Evolutionary conservation across 148 eudicot genomes (phyloP), one percentile per base, ranked within the genome.

Genomic region (Heliamphora exappendiculata): DNA sequence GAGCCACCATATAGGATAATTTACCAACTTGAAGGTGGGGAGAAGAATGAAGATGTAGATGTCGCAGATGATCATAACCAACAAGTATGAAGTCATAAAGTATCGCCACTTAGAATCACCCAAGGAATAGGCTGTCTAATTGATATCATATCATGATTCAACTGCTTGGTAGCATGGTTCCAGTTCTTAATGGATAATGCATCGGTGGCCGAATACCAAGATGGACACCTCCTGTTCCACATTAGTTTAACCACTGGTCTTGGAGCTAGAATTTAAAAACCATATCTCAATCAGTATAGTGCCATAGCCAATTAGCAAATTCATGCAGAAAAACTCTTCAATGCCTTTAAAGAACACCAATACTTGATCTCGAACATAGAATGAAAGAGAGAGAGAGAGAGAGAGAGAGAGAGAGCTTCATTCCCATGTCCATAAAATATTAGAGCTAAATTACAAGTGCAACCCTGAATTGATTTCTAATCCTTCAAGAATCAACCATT

Each of bases 1-100:
- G 22, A 51, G 72, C 54, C 70, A 73, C 73, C 36, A 79, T 41
- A 53, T 39, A 22, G 53, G 42, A 28, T 26, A 67, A 33, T 51
- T 26, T 17, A 54, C 45, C 54, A 45, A 64, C 47, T 60, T 62
- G 67, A 45, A 72, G 72, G 49, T 60, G 76, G 49, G 58, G 11
- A 26, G 63, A 41, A 47, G 8, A 44, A 26, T 5, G 17, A 55
- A 67, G 53, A 39, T 12, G 19, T 36, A 77, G 34, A 47, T 53
- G 41, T 22, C 41, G 24, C 26, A 58, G 41, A 70, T n/a, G 45
- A 53, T 3, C 68, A 58, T 65, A 54, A 50, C 14, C 62, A 24
- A 57, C 26, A 9, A 57, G 62, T 5, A 42, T 42, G 10, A 42
- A 42, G 10, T 5, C 8, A 42, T 42, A 42, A 42, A 5, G 57